Percentiles rank a stretch among this genome's conserved stretches.
Conservation (phyloP, 2,329 filamentous ascomycete species). For the Aspergillus hortae region DNA sequence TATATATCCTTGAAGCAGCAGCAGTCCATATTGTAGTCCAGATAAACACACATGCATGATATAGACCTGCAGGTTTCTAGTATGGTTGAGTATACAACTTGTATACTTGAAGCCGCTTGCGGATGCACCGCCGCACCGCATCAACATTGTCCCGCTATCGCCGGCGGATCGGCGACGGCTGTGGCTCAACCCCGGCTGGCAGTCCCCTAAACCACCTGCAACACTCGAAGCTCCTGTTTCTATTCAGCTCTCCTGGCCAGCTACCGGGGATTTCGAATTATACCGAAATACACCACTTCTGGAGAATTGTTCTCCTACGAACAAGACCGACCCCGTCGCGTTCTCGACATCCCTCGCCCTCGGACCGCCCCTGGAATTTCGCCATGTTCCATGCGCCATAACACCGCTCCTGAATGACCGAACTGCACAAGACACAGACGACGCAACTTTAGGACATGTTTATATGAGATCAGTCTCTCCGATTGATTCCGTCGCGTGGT, state of each 20-base stretch:
- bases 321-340: conserved; percentile 1
- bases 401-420: not conserved
- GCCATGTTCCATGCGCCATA: conserved; percentile 25
- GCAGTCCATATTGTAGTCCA: too few relatives aligned
- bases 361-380: conserved; percentile 5
- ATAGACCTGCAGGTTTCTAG: too few relatives aligned
- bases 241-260: not conserved
- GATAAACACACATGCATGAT: too few relatives aligned
- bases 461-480: conserved; percentile 23
- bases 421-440: not conserved
- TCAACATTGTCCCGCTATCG: conserved; percentile 26
- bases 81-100: too few relatives aligned
- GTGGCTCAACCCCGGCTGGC: conserved; percentile 20
- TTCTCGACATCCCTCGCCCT: not conserved
- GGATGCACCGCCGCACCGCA: conserved; percentile 29
- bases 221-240: not conserved
- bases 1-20: too few relatives aligned
- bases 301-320: too few relatives aligned
- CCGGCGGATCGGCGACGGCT: conserved; percentile 29
- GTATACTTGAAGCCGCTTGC: too few relatives aligned
- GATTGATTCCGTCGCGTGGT: conserved; percentile 22
- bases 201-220: conserved; percentile 11
- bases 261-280: too few relatives aligned
- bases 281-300: too few relatives aligned
- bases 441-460: conserved; percentile 24